A percentile compares a stretch with the other conserved stretches of the same genome.
phyloP scores from a whole-genome alignment of 2,329 filamentous ascomycete genomes.

The Pseudohalonectria lignicola region DNA sequence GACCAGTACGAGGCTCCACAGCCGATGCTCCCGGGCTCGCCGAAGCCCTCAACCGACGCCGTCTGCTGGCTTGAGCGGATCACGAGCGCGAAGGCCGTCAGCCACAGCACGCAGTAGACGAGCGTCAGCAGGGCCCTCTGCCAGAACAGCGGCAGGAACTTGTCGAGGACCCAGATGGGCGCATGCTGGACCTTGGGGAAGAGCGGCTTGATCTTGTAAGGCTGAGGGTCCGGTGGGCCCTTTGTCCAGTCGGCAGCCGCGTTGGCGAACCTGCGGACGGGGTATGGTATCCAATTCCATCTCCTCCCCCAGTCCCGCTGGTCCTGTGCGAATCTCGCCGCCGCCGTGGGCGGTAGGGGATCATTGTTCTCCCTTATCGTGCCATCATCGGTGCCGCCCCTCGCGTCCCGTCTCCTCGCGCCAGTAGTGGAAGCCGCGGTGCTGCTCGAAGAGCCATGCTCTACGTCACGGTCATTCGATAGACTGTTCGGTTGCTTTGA shows the following conservation, averaged over 20 bases:
- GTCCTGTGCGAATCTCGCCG: neutral
- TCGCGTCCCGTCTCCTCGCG: neutral
- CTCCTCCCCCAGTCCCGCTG: conserved; percentile 18
- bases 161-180: conserved; percentile 53
- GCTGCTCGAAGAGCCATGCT: no score
- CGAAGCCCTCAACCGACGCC: conserved; percentile 56
- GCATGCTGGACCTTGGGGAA: conserved; percentile 57
- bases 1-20: conserved; percentile 64
- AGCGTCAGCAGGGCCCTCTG: conserved; percentile 48
- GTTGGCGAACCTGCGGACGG: conserved; percentile 33
- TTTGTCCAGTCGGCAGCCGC: conserved; percentile 36
- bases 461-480: no score
- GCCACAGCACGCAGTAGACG: conserved; percentile 54
- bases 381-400: conserved; percentile 1
- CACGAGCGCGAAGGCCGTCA: conserved; percentile 58
- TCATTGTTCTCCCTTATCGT: neutral
- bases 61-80: conserved; percentile 49
- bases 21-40: conserved; percentile 50
- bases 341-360: neutral
- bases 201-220: conserved; percentile 43
- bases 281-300: conserved; percentile 49
- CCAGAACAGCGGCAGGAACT: conserved; percentile 45
- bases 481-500: no score
- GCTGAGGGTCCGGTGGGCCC: conserved; percentile 43
- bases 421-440: no score